Percentiles rank a stretch among this genome's conserved stretches.
Evolutionary conservation across 2,329 filamentous ascomycete species (phyloP).

Genomic region (Emergomyces pasteurianus): DNA sequence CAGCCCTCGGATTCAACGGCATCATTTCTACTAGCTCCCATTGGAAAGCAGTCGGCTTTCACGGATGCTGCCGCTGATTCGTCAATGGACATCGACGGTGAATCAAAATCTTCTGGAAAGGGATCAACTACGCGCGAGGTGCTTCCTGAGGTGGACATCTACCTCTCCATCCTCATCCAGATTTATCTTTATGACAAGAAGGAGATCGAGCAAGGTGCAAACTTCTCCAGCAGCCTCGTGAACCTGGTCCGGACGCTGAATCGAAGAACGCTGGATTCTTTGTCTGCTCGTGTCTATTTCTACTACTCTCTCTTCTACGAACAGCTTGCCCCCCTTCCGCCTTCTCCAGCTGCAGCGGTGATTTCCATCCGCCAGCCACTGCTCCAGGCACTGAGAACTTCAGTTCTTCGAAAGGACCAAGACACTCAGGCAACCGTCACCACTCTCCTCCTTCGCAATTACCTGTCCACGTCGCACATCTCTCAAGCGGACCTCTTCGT

Average conservation of each 20-base stretch:
- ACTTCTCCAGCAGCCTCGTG: constrained; percentile 73
- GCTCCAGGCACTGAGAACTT: constrained; percentile 77
- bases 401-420: constrained; percentile 91
- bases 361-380: constrained; percentile 77
- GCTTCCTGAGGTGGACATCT: constrained; percentile 78
- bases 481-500: constrained; percentile 91
- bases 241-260: constrained; percentile 82
- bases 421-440: constrained; percentile 97
- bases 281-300: constrained; percentile 93
- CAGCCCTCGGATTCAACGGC: constrained; percentile 54
- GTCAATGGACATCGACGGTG: constrained; percentile 64
- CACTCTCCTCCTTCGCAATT: constrained; percentile 87
- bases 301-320: constrained; percentile 96
- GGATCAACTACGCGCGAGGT: constrained; percentile 59
- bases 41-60: constrained; percentile 54
- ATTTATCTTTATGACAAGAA: constrained; percentile 82
- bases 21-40: constrained; percentile 56
- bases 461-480: constrained; percentile 91
- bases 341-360: constrained; percentile 76
- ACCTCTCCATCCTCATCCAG: constrained; percentile 74
- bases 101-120: constrained; percentile 48
- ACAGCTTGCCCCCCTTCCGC: constrained; percentile 73
- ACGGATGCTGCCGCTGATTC: constrained; percentile 46
- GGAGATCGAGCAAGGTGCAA: constrained; percentile 63
- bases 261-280: constrained; percentile 82